These are phyloP conservation scores for Pleomassaria siparia DNA, from an alignment of 2,329 filamentous ascomycete species.

Conservation along the genomic window DNA sequence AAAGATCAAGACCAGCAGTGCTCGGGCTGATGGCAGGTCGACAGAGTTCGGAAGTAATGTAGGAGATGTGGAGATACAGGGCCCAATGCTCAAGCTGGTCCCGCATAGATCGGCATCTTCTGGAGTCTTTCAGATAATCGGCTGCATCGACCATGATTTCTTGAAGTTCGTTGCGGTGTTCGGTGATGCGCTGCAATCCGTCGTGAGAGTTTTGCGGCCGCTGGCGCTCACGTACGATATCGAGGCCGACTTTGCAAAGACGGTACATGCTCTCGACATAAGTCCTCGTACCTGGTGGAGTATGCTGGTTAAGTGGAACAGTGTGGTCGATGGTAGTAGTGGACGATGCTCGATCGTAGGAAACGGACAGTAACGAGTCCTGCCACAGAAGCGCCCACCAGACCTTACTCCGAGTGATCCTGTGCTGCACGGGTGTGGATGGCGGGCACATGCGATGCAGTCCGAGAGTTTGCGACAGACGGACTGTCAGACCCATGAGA, in stretches of 20 bases:
- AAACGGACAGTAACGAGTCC: slow-evolving; percentile 64
- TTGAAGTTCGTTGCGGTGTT: slow-evolving; percentile 59
- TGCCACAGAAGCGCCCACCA: slow-evolving; percentile 67
- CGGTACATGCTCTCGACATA: slow-evolving; percentile 62
- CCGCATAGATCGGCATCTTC: slow-evolving; percentile 49
- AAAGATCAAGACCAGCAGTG: slow-evolving; percentile 47
- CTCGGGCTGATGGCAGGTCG: slow-evolving; percentile 60
- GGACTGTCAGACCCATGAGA: slow-evolving; percentile 59
- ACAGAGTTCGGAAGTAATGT: slow-evolving; percentile 64
- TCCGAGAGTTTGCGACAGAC: slow-evolving; percentile 62
- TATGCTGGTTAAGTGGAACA: slow-evolving; percentile 42
- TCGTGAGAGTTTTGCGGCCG: slow-evolving; percentile 56
- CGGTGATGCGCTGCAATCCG: slow-evolving; percentile 56
- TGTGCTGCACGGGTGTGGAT: slow-evolving; percentile 52
- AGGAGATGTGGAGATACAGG: slow-evolving; percentile 63
- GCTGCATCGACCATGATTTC: slow-evolving; percentile 60
- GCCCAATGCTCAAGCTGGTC: slow-evolving; percentile 63
- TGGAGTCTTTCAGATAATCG: slow-evolving; percentile 58
- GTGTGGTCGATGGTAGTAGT: slow-evolving; percentile 56
- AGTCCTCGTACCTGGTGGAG: slow-evolving; percentile 51
- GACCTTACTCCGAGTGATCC: slow-evolving; percentile 42
- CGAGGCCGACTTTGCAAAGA: slow-evolving; percentile 60
- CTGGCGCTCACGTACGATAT: slow-evolving; percentile 62
- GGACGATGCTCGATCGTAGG: slow-evolving; percentile 63
- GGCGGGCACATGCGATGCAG: slow-evolving; percentile 61